Conservation (phyloP, 805 yeast genomes). For the Lachancea mirantina region DNA sequence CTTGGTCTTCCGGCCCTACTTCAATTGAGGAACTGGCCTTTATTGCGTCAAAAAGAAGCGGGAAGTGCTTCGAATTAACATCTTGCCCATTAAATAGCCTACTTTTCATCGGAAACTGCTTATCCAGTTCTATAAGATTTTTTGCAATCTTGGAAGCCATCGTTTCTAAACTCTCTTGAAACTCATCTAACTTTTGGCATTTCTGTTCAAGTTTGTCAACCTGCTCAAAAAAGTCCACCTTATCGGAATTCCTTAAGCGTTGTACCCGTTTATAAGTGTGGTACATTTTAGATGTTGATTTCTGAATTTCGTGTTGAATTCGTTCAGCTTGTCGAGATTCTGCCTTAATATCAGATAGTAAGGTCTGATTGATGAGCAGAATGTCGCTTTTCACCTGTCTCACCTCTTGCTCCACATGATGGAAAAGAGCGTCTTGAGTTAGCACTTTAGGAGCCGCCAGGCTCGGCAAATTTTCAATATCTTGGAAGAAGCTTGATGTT, state of each 20-base stretch:
- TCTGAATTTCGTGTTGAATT: slow-evolving; percentile 19
- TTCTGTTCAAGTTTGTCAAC: too few species aligned
- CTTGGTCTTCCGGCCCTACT: too few species aligned
- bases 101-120: slow-evolving; percentile 33
- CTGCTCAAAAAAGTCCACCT: too few species aligned
- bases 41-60: slow-evolving; percentile 31
- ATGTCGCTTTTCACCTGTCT: slow-evolving; percentile 19
- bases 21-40: too few species aligned
- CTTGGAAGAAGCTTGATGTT: slow-evolving; percentile 12
- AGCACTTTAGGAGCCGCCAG: slow-evolving; percentile 14
- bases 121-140: slow-evolving; percentile 31
- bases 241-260: too few species aligned
- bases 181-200: too few species aligned
- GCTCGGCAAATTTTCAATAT: slow-evolving; percentile 14
- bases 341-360: slow-evolving; percentile 26
- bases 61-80: slow-evolving; percentile 40
- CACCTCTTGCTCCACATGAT: slow-evolving; percentile 18
- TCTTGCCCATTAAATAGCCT: slow-evolving; percentile 32
- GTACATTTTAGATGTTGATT: slow-evolving; percentile 18
- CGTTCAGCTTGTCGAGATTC: slow-evolving; percentile 27
- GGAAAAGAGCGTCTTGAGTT: slow-evolving; percentile 19
- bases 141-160: slow-evolving; percentile 9
- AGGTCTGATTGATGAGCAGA: slow-evolving; percentile 12
- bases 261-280: slow-evolving; percentile 16
- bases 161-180: background rate